Conservation (phyloP, 495 filamentous ascomycete genomes). For the Tuber borchii region DNA sequence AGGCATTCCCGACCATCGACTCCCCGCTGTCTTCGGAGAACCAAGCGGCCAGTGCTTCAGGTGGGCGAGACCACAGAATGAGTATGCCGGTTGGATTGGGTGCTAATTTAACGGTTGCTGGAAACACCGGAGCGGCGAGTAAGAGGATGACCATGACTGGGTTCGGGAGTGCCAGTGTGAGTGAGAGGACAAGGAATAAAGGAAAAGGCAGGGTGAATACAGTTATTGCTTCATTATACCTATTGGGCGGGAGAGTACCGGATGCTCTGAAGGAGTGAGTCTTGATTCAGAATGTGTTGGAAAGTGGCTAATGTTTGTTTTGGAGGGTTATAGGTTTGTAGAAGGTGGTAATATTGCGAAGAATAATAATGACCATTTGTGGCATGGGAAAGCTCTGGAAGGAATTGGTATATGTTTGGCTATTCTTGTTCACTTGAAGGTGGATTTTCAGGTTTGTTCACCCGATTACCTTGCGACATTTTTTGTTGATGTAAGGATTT, state of each 20-base stretch:
- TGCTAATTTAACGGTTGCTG: conserved; percentile 47
- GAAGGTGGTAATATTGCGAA: conserved; percentile 73
- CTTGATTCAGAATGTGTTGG: conserved; percentile 1
- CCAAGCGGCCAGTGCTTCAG: conserved; percentile 9
- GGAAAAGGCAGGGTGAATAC: conserved; percentile 75
- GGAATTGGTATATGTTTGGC: conserved; percentile 73
- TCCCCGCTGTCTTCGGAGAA: conserved; percentile 52
- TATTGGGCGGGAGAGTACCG: conserved; percentile 79
- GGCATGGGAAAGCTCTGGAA: conserved; percentile 94
- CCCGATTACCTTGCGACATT: background rate
- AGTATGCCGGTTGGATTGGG: conserved; percentile 65
- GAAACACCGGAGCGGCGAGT: conserved; percentile 58
- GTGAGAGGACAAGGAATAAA: conserved; percentile 72
- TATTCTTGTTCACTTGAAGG: conserved; percentile 74
- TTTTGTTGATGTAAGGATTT: conserved; percentile 10
- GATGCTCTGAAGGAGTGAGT: conserved; percentile 72
- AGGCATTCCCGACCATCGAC: conserved; percentile 70
- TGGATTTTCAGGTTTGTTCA: conserved; percentile 71
- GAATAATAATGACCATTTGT: conserved; percentile 79
- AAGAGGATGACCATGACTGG: conserved; percentile 71
- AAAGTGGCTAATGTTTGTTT: conserved; percentile 17
- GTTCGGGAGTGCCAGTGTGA: conserved; percentile 64
- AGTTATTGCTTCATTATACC: conserved; percentile 75
- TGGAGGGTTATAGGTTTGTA: conserved; percentile 47
- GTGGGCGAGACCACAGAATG: conserved; percentile 54